Conservation (phyloP, 106 monocot species). For the Chionographis japonica region DNA sequence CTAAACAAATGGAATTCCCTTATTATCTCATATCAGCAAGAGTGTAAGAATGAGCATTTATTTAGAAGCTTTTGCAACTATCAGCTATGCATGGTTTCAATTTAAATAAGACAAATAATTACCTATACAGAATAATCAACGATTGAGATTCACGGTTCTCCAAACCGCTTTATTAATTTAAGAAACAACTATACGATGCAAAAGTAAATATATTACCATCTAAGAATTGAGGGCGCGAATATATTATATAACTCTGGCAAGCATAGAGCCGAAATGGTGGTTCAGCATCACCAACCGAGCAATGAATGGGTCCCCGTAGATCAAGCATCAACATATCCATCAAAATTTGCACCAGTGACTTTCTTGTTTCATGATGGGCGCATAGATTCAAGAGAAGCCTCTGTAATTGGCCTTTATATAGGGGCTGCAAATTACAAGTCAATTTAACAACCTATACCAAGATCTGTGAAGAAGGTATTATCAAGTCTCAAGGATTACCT, state of each 20-base stretch:
- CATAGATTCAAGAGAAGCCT: conserved; percentile 91
- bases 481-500: conserved; percentile 41
- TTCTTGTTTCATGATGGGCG: conserved; percentile 78
- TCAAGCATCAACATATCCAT: conserved; percentile 98
- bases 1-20: too few species aligned
- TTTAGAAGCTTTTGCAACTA: too few species aligned
- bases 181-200: background rate
- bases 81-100: too few species aligned
- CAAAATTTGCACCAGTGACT: conserved; percentile 66
- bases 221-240: conserved; percentile 92
- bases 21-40: too few species aligned
- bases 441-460: background rate
- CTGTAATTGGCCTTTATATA: conserved; percentile 90
- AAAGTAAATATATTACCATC: conserved; percentile 56
- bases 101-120: background rate
- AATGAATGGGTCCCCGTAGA: conserved; percentile 32
- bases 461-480: background rate
- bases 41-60: too few species aligned
- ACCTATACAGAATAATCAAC: background rate
- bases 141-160: background rate
- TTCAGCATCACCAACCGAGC: conserved; percentile 32
- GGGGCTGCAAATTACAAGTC: conserved; percentile 49
- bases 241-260: conserved; percentile 73
- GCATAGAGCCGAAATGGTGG: conserved; percentile 83
- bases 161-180: background rate